Percentiles rank a stretch among this genome's conserved stretches.
phyloP scores from a whole-genome alignment of 495 filamentous ascomycete genomes.

The Penicilliopsis zonata region DNA sequence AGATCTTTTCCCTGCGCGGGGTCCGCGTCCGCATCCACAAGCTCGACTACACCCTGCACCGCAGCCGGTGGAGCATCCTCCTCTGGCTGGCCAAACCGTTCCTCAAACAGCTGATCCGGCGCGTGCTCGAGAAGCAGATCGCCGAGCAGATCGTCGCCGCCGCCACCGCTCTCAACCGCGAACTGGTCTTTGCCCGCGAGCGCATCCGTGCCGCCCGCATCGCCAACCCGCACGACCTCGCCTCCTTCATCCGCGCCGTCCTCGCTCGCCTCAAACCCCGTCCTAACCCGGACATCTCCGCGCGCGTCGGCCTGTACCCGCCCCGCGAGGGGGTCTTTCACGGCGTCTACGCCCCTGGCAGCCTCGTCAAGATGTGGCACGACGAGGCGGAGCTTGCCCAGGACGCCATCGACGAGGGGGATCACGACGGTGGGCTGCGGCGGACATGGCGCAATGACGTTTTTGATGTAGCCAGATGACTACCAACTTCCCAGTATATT shows the following conservation, averaged over 20 bases:
- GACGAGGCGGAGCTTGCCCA: constrained; percentile 61
- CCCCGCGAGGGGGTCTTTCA: constrained; percentile 61
- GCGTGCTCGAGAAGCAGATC: constrained; percentile 66
- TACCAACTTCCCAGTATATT: too few relatives aligned
- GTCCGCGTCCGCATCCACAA: constrained; percentile 79
- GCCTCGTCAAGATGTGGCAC: constrained; percentile 76
- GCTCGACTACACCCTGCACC: constrained; percentile 62
- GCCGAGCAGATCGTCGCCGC: constrained; percentile 56
- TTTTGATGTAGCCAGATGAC: constrained; percentile 60
- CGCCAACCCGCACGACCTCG: constrained; percentile 64
- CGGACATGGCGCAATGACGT: constrained; percentile 69
- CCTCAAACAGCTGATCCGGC: constrained; percentile 67
- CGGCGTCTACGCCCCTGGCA: constrained; percentile 77
- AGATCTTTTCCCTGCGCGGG: constrained; percentile 63
- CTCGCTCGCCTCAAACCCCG: constrained; percentile 56
- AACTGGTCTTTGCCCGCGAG: constrained; percentile 77
- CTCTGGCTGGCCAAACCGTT: constrained; percentile 80
- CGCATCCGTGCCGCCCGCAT: constrained; percentile 75
- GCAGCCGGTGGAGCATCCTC: constrained; percentile 62
- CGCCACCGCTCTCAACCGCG: constrained; percentile 65
- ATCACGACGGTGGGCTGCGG: constrained; percentile 24
- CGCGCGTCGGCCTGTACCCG: constrained; percentile 51
- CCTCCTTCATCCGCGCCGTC: constrained; percentile 73
- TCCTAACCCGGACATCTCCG: constrained; percentile 62
- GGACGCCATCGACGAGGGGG: constrained; percentile 47